Evolutionary conservation across 768 basidiomycete genomes (phyloP), one percentile per base, ranked within the genome.

Genomic region (Mycena filopes): DNA sequence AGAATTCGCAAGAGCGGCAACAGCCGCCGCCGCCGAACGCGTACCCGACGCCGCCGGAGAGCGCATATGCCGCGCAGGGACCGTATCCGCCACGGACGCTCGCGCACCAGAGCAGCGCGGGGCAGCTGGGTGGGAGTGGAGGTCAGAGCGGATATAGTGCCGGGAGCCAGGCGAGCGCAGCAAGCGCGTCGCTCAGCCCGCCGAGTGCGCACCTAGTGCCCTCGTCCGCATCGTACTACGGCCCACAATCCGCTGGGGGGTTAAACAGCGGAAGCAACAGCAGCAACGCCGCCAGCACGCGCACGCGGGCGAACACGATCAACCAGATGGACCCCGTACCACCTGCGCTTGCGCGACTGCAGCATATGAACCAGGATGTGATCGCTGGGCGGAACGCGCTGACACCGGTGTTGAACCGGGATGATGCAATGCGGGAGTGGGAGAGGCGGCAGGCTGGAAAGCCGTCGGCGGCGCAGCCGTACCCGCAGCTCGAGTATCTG

Each of bases 371-470:
- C 66, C 89, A 91, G 78, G 92, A 91, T 76, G 88, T 89, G 72
- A 90, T 89, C 69, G 86, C 81, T 53, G 87, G 89, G 42, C 84
- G 94, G 57, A 94, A 94, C 71, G 92, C 94, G 23, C 76, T 98
- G 76, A 98, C 95, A 16, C 97, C 97, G 3, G 96, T 98, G 31
- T 79, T 99, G 68, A 96, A 97, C 71, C 86, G 97, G 55, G 97
- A 99, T 69, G 97, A 99, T 67, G 92, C 94, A 46, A 92, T 95
- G 83, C 87, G 91, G 45, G 97, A 98, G 79, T 99, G 97, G 97
- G 98, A 99, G 78, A 80, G 95, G 69, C 82, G 96, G 66, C 93
- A 95, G 74, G 80, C 89, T 13, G 93, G 90, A 20, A 91, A 91
- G 71, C 83, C 87, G 1, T 78, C 82, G 15, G 87, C 87, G n/a